Base-by-base conservation (phyloP, 2,329 filamentous ascomycete species). In the Aspergillus sp. region DNA sequence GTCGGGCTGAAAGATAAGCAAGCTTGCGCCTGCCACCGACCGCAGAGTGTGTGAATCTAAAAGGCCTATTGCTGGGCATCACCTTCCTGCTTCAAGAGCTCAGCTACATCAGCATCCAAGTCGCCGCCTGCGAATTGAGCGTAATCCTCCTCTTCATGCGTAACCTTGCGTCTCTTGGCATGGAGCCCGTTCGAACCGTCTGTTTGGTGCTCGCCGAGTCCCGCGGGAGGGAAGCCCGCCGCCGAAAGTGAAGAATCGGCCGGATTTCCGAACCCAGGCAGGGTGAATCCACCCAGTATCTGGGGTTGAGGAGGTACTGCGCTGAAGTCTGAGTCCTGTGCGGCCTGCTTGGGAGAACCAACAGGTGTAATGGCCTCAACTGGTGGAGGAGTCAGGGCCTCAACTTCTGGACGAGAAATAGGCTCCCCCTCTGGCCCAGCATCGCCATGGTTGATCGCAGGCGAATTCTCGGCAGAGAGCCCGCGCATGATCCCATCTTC, bases 401-500 rank as follows among this genome's bases (percentile, higher is more conserved):
- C 94, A 59, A 96, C 84, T 67, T 93, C 87, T 1, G 94, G 93
- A 36, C 91, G 87, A 55, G 62, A n/a, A 13, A 68, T 50, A 75
- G 76, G 38, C 45, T 73, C 67, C 64, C 69, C 65, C n/a, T 68
- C 63, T 8, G 50, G 60, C 9, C 70, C 66, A 41, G 69, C 67
- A 32, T 75, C 76, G 43, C 70, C 72, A n/a, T 77, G 63, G 67
- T 81, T 72, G 52, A 81, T 76, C 8, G 80, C 79, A 2, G 81
- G 80, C 3, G 81, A 78, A 9, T 85, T 80, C 8, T 87, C 84
- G 1, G 86, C 84, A 13, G 87, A 87, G 21, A 97, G 84, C 8
- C 91, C 91, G 55, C 90, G 87, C 85, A 99, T 92, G 67, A 99
- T 98, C 52, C 87, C 89, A 66, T 94, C 87, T 76, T 99, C 95